Base-by-base conservation (phyloP, 2,329 filamentous ascomycete species). In the Nothophaeocryptopus gaeumannii region DNA sequence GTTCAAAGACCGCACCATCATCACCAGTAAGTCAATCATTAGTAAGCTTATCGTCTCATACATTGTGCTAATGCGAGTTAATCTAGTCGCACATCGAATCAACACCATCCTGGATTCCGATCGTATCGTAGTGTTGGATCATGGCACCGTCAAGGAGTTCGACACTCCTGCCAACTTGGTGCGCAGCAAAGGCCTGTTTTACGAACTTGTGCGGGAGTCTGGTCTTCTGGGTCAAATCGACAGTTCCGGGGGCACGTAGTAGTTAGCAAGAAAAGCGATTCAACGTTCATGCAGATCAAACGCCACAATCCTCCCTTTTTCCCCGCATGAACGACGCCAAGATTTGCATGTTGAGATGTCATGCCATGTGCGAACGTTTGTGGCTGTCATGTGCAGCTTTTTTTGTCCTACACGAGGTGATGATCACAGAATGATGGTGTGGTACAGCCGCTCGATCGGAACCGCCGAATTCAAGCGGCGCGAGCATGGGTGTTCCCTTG, bases 21-120 rank as follows among this genome's bases (percentile, higher is more conserved):
- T 99, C 70, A 99, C 93, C 1, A 96, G 63, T 65, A 58, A 65
- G 63, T 58, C 5, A 34, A 38, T 31, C 3, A 12, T 13, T 16
- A 7, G 20, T 26, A 26, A 26, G 20, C 20, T 26, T 26, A 26
- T 26, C 20, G 20, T 26, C 3, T 7, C 20, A 26, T 7, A 7
- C 10, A 8, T 3, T 8, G 7, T 10, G 39, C 45, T 48, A 37
- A 48, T 39, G 30, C 10, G 33, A n/a, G 37, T 26, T 10, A 30
- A 16, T 29, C 7, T 47, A 66, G 63, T 99, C 64, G 93, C 93
- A 20, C 93, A 99, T 74, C 85, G 93, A 47, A 95, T 99, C 75
- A 97, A 97, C 74, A 99, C 93, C 9, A 97, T 99, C 63, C 79
- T 99, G 11, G 83, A 86, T 64, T 83, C 80, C 54, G 92, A 99